Conservation (phyloP, 768 basidiomycete genomes). For the Mycena vulgaris region DNA sequence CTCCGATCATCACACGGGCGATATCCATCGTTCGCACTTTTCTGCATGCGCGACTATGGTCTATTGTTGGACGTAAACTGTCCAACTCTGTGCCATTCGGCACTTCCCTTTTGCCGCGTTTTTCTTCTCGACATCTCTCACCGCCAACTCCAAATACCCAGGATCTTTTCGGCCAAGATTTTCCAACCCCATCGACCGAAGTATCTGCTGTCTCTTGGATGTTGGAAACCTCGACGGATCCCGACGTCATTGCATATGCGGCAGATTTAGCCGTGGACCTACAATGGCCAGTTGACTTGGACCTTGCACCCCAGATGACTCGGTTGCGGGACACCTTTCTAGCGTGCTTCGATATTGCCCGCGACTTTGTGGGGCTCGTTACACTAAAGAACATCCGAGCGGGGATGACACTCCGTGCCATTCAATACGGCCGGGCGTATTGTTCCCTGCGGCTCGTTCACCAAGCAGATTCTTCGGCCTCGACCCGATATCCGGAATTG, state of each 20-base stretch:
- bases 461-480: too few relatives aligned
- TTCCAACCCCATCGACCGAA: neutral
- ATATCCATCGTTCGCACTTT: neutral
- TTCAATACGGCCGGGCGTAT: too few relatives aligned
- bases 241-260: neutral
- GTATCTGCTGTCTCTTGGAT: neutral
- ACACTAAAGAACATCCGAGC: too few relatives aligned
- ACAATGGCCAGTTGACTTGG: too few relatives aligned
- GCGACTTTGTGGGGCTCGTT: too few relatives aligned
- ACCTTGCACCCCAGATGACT: too few relatives aligned
- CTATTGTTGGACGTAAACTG: neutral
- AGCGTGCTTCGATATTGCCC: too few relatives aligned
- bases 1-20: neutral
- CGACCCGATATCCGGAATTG: too few relatives aligned
- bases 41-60: neutral
- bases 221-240: constrained; percentile 2
- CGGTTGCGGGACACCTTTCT: too few relatives aligned
- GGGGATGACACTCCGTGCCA: too few relatives aligned
- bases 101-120: neutral
- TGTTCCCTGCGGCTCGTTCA: too few relatives aligned
- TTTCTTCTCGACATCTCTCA: neutral
- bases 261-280: neutral
- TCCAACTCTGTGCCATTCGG: neutral
- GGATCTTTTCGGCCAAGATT: neutral
- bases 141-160: neutral